Evolutionary conservation across 1,284 basidiomycete genomes (phyloP), one percentile per base, ranked within the genome.

Genomic region (Pyrrhoderma lamaoense): DNA sequence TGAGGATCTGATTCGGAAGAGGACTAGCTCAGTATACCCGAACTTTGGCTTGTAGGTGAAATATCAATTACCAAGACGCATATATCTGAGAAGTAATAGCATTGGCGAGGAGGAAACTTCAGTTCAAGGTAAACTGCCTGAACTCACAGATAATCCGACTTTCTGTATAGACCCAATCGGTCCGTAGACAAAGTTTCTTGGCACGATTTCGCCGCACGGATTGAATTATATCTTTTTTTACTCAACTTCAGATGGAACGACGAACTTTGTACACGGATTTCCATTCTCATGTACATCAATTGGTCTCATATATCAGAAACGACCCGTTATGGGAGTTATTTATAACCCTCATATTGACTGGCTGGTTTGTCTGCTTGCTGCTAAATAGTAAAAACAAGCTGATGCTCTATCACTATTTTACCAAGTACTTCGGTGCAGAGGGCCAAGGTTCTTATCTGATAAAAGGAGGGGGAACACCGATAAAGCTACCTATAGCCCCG

Each of bases 201-300:
- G 27, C 45, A 25, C n/a, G 34, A 3, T 31, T 5, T 40, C 5
- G 8, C 21, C 14, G 7, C 38, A 40, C 21, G n/a, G n/a, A 7
- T 7, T 16, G 21, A 16, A 5, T 5, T 40, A 40, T 18, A 40
- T n/a, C 14, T 7, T 18, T 22, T 18, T 40, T 16, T 16, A 37
- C 16, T 11, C 25, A n/a, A 3, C 37, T 52, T 42, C 63, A 85
- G 89, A 92, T 63, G 89, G 90, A 8, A 97, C 93, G 1, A 96
- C 93, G 48, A 97, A 97, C 70, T 97, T 97, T 62, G 81, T 97
- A 25, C 85, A 94, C 59, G 87, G 85, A 21, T 94, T 94, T 65
- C 93, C 93, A 2, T 89, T 85, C 65, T 87, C 83, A 18, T 92
- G 89, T 66, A 89, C 95, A 62, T 95, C 92, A 16, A 81, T 99